A percentile compares a stretch with the other conserved stretches of the same genome.
Evolutionary conservation across 148 eudicot genomes (phyloP).

Genomic region (Gaultheria prostrata): DNA sequence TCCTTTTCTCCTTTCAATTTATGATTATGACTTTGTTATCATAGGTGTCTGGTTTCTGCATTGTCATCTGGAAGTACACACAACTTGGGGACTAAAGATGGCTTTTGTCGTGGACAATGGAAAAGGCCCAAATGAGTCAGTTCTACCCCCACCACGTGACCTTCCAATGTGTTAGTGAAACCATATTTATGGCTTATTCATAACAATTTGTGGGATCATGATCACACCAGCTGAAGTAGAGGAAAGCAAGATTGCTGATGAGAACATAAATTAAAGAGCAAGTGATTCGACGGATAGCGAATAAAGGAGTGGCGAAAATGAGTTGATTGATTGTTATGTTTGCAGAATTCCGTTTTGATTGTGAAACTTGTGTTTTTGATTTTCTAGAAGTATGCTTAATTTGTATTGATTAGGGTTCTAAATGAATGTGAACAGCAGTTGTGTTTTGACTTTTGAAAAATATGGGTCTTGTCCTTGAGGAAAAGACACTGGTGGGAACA

Average conservation of each 20-base stretch:
- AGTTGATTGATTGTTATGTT: not conserved
- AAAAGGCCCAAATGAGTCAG: constrained; percentile 47
- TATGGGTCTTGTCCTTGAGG: too few relatives aligned
- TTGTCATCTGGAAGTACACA: constrained; percentile 78
- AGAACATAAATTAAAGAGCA: not conserved
- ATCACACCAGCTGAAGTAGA: not conserved
- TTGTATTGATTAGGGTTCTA: not conserved
- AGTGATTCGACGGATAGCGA: not conserved
- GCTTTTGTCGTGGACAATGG: constrained; percentile 72
- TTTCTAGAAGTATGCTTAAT: not conserved
- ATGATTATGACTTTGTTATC: not conserved
- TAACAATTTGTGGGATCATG: not conserved
- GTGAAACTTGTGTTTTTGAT: not conserved
- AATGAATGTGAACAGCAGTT: not conserved
- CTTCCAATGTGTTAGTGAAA: constrained; percentile 48
- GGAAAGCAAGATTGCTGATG: not conserved
- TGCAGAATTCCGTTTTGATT: not conserved
- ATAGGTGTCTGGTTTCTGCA: constrained; percentile 81
- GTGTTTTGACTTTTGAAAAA: not conserved
- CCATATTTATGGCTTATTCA: not conserved
- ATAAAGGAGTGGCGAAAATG: not conserved
- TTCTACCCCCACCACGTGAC: constrained; percentile 63
- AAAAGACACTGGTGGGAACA: not conserved
- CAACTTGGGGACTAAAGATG: constrained; percentile 81
- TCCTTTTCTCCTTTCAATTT: not conserved